Base-by-base conservation (phyloP, 1,139 yeast species). In the Candida smagusa region DNA sequence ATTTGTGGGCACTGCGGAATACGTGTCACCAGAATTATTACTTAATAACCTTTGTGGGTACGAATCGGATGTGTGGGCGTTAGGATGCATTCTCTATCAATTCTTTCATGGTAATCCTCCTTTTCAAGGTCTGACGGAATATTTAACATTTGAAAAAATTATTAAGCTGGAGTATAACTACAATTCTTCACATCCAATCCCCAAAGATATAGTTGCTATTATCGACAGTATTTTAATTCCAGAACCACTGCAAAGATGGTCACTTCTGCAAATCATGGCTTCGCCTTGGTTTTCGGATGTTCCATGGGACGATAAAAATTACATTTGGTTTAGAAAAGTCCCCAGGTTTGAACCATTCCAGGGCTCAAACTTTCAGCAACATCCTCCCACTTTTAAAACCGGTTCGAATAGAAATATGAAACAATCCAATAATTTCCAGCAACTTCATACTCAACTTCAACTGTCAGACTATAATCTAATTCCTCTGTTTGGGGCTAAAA, bases 41-140 rank as follows among this genome's bases (percentile, higher is more conserved):
- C 82, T 84, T 45, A 83, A 84, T 49, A 92, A 90, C 55, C 72
- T 76, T 22, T 85, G 94, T 45, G 97, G 96, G 22, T 85, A 83
- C 52, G 81, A 88, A 37, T 80, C 95, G 34, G 99, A 94, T 59
- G 72, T 92, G 8, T 94, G 99, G 99, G 97, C 98, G 0, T 73
- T 88, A 47, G 99, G 97, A 1, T 94, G 98, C 61, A 85, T 94
- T 12, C 60, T 94, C 13, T 94, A 79, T 60, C 98, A 94, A 60
- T 81, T 94, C 77, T 84, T 94, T 49, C 88, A 95, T 16, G 98
- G 98, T 1, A 76, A 77, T 38, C 98, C 98, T 1, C 98, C 99
- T 8, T 94, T 94, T 65, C 92, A 90, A 56, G 98, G 96, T 0
- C 70, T 84, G n/a, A 92, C 95, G 38, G 98, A 94, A 60, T 94